phyloP scores from a whole-genome alignment of 805 yeast species.

The Saturnispora galanensis region DNA sequence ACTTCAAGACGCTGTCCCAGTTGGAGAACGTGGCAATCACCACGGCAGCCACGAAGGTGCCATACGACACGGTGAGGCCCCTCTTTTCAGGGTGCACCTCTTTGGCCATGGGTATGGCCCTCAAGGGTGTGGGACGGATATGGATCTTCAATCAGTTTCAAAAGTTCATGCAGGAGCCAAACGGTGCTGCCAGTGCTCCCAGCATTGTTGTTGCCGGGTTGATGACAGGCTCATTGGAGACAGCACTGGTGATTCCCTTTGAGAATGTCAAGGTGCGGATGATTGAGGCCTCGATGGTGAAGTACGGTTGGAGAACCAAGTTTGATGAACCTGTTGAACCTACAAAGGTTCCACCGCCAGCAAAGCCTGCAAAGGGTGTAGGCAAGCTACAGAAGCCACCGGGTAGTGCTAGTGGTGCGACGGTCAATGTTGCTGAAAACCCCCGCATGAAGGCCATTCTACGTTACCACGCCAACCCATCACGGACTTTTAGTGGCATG shows the following conservation, averaged over 20 bases:
- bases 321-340: conserved; percentile 12
- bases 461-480: conserved; percentile 42
- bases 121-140: conserved; percentile 68
- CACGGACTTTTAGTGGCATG: conserved; percentile 42
- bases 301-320: conserved; percentile 19
- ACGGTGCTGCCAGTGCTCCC: conserved; percentile 64
- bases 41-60: conserved; percentile 26
- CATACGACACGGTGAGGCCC: conserved; percentile 21
- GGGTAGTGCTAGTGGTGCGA: background rate
- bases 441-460: conserved; percentile 15
- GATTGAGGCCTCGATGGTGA: conserved; percentile 55
- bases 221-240: conserved; percentile 76
- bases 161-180: conserved; percentile 50
- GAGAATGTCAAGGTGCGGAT: conserved; percentile 74
- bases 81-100: conserved; percentile 62
- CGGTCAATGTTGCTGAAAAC: background rate
- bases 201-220: conserved; percentile 74
- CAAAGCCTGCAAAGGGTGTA: conserved; percentile 8
- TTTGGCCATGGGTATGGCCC: conserved; percentile 59
- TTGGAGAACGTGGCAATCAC: conserved; percentile 34
- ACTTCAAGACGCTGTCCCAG: conserved; percentile 55
- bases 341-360: background rate
- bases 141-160: conserved; percentile 67
- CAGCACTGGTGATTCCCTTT: conserved; percentile 79
- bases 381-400: conserved; percentile 9